phyloP scores from a whole-genome alignment of 1,284 basidiomycete species.

The Sporisorium scitamineum region DNA sequence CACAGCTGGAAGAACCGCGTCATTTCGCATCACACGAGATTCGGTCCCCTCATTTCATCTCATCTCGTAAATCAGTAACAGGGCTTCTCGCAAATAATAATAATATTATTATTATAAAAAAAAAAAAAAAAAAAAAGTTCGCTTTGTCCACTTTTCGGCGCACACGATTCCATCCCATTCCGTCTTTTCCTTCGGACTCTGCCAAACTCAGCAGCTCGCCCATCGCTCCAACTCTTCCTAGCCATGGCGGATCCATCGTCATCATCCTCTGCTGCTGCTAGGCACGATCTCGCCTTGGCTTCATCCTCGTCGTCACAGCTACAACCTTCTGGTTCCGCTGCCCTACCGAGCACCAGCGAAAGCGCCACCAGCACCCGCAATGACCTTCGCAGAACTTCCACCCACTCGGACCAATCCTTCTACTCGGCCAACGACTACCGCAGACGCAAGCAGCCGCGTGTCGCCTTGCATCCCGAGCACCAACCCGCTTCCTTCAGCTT shows the following conservation, averaged over 20 bases:
- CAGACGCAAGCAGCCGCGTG: constrained; percentile 42
- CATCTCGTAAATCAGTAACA: background rate
- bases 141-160: background rate
- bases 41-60: background rate
- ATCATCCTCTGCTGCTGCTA: background rate
- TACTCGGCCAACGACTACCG: constrained; percentile 45
- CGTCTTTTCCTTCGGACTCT: background rate
- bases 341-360: background rate
- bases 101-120: too few species aligned
- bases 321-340: background rate
- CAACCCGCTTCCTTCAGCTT: constrained; percentile 58
- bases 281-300: background rate
- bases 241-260: constrained; percentile 4
- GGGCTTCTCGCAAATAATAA: background rate
- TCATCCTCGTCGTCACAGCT: constrained; percentile 6
- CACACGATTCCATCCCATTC: background rate
- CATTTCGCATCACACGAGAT: background rate
- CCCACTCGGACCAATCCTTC: constrained; percentile 41
- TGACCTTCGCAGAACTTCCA: constrained; percentile 19
- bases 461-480: constrained; percentile 41
- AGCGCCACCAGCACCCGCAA: constrained; percentile 17
- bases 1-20: background rate
- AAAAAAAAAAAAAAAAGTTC: too few species aligned
- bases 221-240: background rate
- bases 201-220: background rate